phyloP scores from a whole-genome alignment of 768 basidiomycete genomes.

The Cyclocybe aegerita region DNA sequence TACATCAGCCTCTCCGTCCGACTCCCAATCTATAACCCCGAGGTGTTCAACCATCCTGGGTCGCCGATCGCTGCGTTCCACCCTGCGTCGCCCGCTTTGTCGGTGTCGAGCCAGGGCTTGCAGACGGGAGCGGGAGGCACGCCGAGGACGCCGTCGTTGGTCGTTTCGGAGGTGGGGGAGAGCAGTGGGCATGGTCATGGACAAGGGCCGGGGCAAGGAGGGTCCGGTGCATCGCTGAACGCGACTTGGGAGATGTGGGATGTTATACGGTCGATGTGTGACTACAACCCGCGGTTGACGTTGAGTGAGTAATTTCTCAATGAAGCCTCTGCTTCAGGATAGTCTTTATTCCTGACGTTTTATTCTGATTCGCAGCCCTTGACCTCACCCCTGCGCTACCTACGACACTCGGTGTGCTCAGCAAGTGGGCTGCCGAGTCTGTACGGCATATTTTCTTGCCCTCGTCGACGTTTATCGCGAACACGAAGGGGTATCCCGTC shows the following conservation, averaged over 20 bases:
- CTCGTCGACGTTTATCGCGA: slow-evolving; percentile 89
- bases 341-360: slow-evolving; percentile 5
- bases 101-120: slow-evolving; percentile 3
- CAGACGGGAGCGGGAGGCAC: too few relatives aligned
- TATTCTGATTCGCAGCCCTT: slow-evolving; percentile 55
- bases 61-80: slow-evolving; percentile 18
- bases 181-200: too few relatives aligned
- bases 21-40: slow-evolving; percentile 79
- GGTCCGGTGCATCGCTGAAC: slow-evolving; percentile 58
- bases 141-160: slow-evolving; percentile 29
- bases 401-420: slow-evolving; percentile 68
- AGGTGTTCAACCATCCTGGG: slow-evolving; percentile 43
- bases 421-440: slow-evolving; percentile 92
- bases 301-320: slow-evolving; percentile 48
- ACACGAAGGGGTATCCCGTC: slow-evolving; percentile 95
- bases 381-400: slow-evolving; percentile 91
- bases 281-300: slow-evolving; percentile 73
- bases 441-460: slow-evolving; percentile 89
- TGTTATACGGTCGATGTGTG: slow-evolving; percentile 85
- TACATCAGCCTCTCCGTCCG: slow-evolving; percentile 82
- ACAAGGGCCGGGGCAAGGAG: slow-evolving; percentile 28
- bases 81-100: neutral
- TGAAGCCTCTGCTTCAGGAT: slow-evolving; percentile 4
- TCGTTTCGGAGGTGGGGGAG: slow-evolving; percentile 31
- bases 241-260: slow-evolving; percentile 99